Percentiles rank a stretch among this genome's conserved stretches.
phyloP scores from a whole-genome alignment of 2,329 filamentous ascomycete genomes.

The Blumeria graminis region DNA sequence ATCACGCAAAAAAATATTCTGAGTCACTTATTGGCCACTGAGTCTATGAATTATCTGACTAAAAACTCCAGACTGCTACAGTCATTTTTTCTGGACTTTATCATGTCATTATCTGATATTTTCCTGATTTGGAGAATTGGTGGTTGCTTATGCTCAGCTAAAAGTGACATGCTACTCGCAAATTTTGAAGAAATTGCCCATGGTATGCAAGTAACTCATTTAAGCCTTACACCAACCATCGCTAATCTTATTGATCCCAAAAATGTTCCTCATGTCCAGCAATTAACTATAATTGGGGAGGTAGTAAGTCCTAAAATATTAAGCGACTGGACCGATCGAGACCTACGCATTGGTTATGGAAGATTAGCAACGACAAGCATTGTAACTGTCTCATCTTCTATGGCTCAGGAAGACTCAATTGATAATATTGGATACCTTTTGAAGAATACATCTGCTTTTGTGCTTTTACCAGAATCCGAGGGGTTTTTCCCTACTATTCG shows the following conservation, averaged over 20 bases:
- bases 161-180: conserved; percentile 48
- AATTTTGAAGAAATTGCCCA: conserved; percentile 47
- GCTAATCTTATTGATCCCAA: conserved; percentile 46
- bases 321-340: conserved; percentile 37
- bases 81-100: conserved; percentile 64
- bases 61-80: conserved; percentile 38
- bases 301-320: conserved; percentile 50
- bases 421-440: conserved; percentile 58
- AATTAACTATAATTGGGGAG: conserved; percentile 65
- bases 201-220: conserved; percentile 42
- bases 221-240: conserved; percentile 70
- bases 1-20: conserved; percentile 54
- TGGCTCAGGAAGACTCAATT: conserved; percentile 31
- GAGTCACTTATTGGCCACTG: conserved; percentile 47
- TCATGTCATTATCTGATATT: conserved; percentile 76
- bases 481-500: conserved; percentile 31
- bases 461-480: conserved; percentile 17
- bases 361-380: conserved; percentile 77
- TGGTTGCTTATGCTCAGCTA: conserved; percentile 53
- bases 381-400: conserved; percentile 44
- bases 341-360: conserved; percentile 62
- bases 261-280: conserved; percentile 45
- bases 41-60: conserved; percentile 36
- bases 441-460: conserved; percentile 39
- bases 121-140: conserved; percentile 63